Evolutionary conservation across 176 grass and related monocot species (phyloP), one percentile per base, ranked within the genome.

Genomic region (Neostapfia colusana): DNA sequence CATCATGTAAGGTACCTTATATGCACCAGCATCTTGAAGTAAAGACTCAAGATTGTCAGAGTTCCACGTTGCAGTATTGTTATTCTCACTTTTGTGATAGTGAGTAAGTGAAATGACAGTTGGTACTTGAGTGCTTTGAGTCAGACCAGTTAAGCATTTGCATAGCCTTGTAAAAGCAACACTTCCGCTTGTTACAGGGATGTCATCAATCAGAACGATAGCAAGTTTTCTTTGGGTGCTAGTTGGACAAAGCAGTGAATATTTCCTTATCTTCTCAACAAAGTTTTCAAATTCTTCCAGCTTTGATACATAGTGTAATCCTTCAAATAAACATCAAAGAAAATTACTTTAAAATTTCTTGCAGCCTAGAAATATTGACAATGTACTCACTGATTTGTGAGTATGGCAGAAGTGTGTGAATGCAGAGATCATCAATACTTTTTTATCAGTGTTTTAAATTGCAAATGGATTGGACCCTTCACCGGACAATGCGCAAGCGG

Each of bases 231-330:
- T 88, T 85, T 81, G 76, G 80, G 25, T 80, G 63, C 43, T 85
- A 38, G 65, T 65, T 67, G 61, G 73, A 84, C 76, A 81, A 85
- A 97, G 94, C 55, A 89, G 64, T 69, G 95, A 73, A 76, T 93
- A 93, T 72, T 93, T 98, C 70, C 91, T 82, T 88, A 86, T 93
- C 86, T 73, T 98, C 73, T 98, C 89, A 2, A 89, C 75, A 73
- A 92, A 98, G 73, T 70, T 92, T 77, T 90, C 91, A 73, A 98
- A 93, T 80, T 98, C 95, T 80, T 98, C 91, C 89, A 98, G 85
- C 84, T 98, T 98, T 51, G 95, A 98, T 64, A 88, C 66, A 81
- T 98, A 98, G 24, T 56, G 75, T 66, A 97, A 72, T 66, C 87
- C 95, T 97, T 72, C 71, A 81, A 82, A 69, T 23, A 64, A 69